These are phyloP conservation scores for Penicillium verrucosum DNA, from an alignment of 2,329 filamentous ascomycete genomes.

Conservation along the genomic window DNA sequence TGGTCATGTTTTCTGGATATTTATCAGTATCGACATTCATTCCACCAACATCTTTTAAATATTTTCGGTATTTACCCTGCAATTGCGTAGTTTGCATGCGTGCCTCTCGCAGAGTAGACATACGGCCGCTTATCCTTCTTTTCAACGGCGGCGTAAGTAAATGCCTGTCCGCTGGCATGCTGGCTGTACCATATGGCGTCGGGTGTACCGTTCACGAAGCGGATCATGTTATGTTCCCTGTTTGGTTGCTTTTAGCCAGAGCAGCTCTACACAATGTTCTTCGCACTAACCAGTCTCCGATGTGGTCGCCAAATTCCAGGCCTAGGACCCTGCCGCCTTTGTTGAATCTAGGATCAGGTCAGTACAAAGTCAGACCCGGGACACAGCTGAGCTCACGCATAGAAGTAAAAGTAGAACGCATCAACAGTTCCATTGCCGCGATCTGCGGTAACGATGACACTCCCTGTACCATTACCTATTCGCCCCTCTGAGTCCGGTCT, in stretches of 20 bases:
- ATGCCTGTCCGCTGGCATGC: constrained; percentile 61
- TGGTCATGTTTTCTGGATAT: constrained; percentile 56
- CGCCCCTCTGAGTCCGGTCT: constrained; percentile 51
- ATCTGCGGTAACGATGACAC: constrained; percentile 56
- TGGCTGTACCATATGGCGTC: constrained; percentile 61
- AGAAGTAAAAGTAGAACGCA: constrained; percentile 64
- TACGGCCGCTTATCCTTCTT: constrained; percentile 55
- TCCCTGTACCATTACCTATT: constrained; percentile 50
- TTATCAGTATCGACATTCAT: neutral
- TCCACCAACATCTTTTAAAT: neutral
- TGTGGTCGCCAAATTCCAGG: constrained; percentile 56
- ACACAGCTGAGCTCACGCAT: constrained; percentile 40
- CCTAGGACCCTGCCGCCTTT: constrained; percentile 52
- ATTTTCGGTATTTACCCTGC: constrained; percentile 36
- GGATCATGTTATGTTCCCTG: constrained; percentile 65
- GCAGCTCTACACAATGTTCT: neutral
- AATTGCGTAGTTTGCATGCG: constrained; percentile 64
- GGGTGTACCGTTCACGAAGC: constrained; percentile 57
- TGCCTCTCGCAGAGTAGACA: constrained; percentile 58
- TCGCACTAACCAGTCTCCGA: constrained; percentile 57
- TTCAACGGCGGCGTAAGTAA: constrained; percentile 55
- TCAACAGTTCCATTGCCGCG: constrained; percentile 54
- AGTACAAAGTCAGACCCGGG: neutral
- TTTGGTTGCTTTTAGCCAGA: constrained; percentile 4
- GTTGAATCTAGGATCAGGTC: constrained; percentile 43